Evolutionary conservation across 768 basidiomycete genomes (phyloP).

Genomic region (Phallus indusiatus): DNA sequence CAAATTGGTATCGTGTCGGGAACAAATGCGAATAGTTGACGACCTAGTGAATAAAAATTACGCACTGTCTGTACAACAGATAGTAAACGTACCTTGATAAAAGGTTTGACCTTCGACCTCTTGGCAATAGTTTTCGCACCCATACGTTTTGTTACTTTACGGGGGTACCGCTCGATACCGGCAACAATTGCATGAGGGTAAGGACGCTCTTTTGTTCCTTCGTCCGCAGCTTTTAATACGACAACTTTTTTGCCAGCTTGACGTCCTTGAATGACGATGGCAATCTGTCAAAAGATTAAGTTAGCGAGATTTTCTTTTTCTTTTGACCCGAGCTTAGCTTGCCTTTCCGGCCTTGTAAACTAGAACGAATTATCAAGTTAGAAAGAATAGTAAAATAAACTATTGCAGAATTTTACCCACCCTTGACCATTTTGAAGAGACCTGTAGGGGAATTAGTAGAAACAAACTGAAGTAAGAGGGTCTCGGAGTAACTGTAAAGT

Average conservation of each 20-base stretch:
- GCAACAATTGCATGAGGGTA: slow-evolving; percentile 99
- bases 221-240: slow-evolving; percentile 95
- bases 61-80: neutral
- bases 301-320: neutral
- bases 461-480: neutral
- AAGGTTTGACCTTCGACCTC: slow-evolving; percentile 98
- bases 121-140: slow-evolving; percentile 87
- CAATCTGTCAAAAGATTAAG: slow-evolving; percentile 45
- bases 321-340: slow-evolving; percentile 2
- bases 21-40: slow-evolving; percentile 99
- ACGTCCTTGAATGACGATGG: slow-evolving; percentile 96
- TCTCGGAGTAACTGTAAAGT: slow-evolving; percentile 9
- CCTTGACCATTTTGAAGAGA: slow-evolving; percentile 15
- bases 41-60: slow-evolving; percentile 34
- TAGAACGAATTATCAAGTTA: slow-evolving; percentile 19
- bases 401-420: slow-evolving; percentile 1
- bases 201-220: slow-evolving; percentile 90
- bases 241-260: slow-evolving; percentile 99
- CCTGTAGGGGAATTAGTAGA: slow-evolving; percentile 4
- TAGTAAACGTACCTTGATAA: slow-evolving; percentile 80
- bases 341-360: slow-evolving; percentile 97
- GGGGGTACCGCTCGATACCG: slow-evolving; percentile 95
- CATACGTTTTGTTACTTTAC: slow-evolving; percentile 97
- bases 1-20: slow-evolving; percentile 97
- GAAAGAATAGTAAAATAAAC: neutral